A percentile compares a stretch with the other conserved stretches of the same genome.
These are phyloP conservation scores for Corylus heterophylla DNA, from an alignment of 306 rosid genomes.

Conservation along the genomic window DNA sequence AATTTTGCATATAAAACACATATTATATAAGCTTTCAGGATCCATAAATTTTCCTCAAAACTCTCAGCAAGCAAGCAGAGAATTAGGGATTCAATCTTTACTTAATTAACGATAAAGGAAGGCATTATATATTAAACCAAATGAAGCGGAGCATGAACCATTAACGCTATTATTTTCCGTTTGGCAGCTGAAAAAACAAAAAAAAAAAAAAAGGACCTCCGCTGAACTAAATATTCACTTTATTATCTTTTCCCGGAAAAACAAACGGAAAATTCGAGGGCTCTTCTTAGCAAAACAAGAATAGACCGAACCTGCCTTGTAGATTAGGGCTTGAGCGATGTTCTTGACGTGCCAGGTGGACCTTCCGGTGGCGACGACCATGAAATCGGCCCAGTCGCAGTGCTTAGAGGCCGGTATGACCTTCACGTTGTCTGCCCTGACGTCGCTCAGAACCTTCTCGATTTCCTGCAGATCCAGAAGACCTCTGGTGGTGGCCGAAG, in stretches of 20 bases:
- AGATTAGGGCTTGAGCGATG: constrained; percentile 92
- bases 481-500: constrained; percentile 28
- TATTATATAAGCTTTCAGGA: background rate
- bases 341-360: constrained; percentile 95
- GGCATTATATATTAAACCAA: background rate
- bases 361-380: constrained; percentile 87
- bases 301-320: constrained; percentile 53
- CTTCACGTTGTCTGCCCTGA: constrained; percentile 80
- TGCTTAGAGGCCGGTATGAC: constrained; percentile 57
- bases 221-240: background rate
- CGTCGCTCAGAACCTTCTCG: constrained; percentile 76
- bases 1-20: background rate
- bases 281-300: background rate
- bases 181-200: background rate
- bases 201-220: background rate
- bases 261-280: constrained; percentile 1
- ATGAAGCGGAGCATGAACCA: background rate
- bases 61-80: constrained; percentile 3
- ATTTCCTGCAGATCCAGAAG: constrained; percentile 67
- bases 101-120: background rate
- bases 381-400: constrained; percentile 81
- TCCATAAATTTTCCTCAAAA: background rate
- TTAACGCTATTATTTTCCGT: background rate
- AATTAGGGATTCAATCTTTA: background rate
- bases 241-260: background rate